Conservation (phyloP, 177 flowering plant species). For the Vitis hybrid region DNA sequence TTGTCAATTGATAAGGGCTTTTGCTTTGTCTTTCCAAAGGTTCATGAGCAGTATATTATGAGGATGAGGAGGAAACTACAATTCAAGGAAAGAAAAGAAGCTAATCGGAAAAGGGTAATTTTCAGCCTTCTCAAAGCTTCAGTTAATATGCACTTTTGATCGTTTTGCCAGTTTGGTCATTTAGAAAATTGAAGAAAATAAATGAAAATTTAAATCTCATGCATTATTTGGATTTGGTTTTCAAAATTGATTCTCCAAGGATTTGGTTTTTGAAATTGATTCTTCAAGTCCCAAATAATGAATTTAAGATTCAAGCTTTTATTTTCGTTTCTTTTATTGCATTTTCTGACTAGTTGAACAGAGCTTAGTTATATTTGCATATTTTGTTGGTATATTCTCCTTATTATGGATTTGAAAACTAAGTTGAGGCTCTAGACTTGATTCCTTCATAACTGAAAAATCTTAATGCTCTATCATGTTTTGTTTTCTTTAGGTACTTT, state of each 20-base stretch:
- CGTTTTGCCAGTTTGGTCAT: no score
- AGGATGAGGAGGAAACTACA: conserved; percentile 61
- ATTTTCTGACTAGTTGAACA: background rate
- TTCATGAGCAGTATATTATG: conserved; percentile 64
- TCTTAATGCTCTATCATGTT: conserved; percentile 1
- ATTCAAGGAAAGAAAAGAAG: conserved; percentile 71
- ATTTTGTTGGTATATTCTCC: conserved; percentile 2
- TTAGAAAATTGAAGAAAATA: no score
- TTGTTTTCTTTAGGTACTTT: conserved; percentile 53
- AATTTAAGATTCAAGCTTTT: background rate
- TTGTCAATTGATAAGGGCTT: conserved; percentile 1
- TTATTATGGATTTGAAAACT: background rate
- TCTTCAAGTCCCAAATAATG: background rate
- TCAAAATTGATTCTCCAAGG: no score
- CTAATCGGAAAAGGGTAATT: conserved; percentile 75
- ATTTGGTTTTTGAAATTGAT: no score
- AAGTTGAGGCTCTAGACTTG: background rate
- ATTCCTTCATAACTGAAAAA: background rate
- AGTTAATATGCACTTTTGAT: background rate
- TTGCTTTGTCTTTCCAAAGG: conserved; percentile 37
- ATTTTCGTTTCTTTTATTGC: background rate
- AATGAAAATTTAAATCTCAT: no score
- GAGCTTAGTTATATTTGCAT: background rate
- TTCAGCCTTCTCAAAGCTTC: background rate
- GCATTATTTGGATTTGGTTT: no score